Percentiles rank a stretch among this genome's conserved stretches.
These are phyloP conservation scores for Blastomyces parvus DNA, from an alignment of 2,329 filamentous ascomycete species.

Conservation along the genomic window DNA sequence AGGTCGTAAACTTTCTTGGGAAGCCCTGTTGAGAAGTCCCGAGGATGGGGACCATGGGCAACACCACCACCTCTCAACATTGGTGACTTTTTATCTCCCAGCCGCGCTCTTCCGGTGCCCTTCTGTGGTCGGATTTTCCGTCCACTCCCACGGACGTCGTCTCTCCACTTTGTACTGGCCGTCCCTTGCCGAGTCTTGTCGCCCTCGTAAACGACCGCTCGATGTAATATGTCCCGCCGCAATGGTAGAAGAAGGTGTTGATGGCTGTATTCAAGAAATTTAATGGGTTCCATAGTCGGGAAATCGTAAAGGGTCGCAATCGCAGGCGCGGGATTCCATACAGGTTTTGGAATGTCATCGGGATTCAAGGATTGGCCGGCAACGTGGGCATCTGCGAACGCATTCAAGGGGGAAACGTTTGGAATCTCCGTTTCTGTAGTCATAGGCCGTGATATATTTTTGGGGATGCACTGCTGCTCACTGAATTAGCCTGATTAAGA, in stretches of 20 bases:
- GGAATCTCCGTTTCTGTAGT: conserved; percentile 39
- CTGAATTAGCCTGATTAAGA: conserved; percentile 10
- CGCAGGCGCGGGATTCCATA: conserved; percentile 48
- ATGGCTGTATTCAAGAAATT: conserved; percentile 66
- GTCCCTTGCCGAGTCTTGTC: conserved; percentile 81
- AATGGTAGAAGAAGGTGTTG: conserved; percentile 81
- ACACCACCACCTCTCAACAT: conserved; percentile 79
- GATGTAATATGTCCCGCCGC: conserved; percentile 83
- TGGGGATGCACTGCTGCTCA: conserved; percentile 15
- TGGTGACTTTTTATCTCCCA: conserved; percentile 72
- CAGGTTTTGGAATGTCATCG: conserved; percentile 18
- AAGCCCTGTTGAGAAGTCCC: conserved; percentile 78
- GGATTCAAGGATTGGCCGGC: conserved; percentile 8
- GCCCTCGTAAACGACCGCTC: conserved; percentile 85
- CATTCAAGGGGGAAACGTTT: conserved; percentile 21
- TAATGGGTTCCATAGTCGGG: conserved; percentile 73
- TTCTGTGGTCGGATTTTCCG: conserved; percentile 81
- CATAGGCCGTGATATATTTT: conserved; percentile 29
- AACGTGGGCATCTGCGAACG: conserved; percentile 12
- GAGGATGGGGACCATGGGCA: conserved; percentile 76
- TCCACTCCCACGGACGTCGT: conserved; percentile 73
- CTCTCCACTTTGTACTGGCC: conserved; percentile 70
- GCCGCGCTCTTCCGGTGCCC: conserved; percentile 68
- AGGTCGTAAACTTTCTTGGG: conserved; percentile 89
- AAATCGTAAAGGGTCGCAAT: conserved; percentile 83